Evolutionary conservation across 2,329 filamentous ascomycete genomes (phyloP), one percentile per base, ranked within the genome.

Genomic region (Polytolypa hystricis): DNA sequence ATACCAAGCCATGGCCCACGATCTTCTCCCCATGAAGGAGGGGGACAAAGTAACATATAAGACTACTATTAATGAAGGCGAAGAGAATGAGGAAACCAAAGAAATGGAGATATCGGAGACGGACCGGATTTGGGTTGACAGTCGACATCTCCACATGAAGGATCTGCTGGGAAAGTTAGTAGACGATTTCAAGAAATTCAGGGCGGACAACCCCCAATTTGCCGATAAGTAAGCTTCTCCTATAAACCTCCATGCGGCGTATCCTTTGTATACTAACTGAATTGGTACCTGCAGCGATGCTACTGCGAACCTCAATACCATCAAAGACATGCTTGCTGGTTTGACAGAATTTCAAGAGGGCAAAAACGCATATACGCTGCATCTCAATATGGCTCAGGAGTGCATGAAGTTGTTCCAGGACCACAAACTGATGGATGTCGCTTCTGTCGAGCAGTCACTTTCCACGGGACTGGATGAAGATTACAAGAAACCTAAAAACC

Each of bases 1-100:
- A 9, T 98, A 96, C 57, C 91, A 98, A 60, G 86, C 91, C 34
- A 96, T 98, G 89, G 89, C 85, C 3, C 84, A 95, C 58, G 91
- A 98, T 55, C 67, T 98, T 6, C 65, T 98, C 19, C 81, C 82
- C 0, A 85, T 98, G 53, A 79, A 82, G 50, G 91, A 96, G 37
- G 80, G 75, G 16, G 86, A 94, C 46, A 94, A 91, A 57, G 73
- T 93, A 7, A 85, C 81, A 0, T 98, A 87, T 55, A 80, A 79
- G 47, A 87, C 86, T 35, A 67, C 73, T 2, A 68, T 91, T 44
- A 91, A 93, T 46, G 76, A 86, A 48, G 84, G 81, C 7, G 69
- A 73, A 3, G 61, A 67, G 0, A 74, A 80, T 28, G 74, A 80
- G 18, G 77, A 93, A 56, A 75, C 83, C 42, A 94, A 93, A 57